Evolutionary conservation across 208 protist species (phyloP), one percentile per base, ranked within the genome.

Genomic region (Trypanosomatidae sp.): DNA sequence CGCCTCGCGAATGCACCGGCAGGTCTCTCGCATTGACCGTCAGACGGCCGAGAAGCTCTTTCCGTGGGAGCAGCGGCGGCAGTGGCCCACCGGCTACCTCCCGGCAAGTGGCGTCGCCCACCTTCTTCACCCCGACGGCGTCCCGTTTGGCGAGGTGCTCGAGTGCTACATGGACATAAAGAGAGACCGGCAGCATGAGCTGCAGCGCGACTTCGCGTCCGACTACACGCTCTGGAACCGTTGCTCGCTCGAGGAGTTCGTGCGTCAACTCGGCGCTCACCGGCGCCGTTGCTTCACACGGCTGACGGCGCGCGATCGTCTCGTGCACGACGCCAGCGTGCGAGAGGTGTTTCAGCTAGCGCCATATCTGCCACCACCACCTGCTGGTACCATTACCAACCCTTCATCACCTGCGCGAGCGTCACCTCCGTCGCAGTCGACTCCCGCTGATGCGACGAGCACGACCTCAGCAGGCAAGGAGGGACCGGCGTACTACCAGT

Each of bases 191-290:
- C 69, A 77, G 41, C 79, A 74, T n/a, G 87, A 90, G 33, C 55
- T 92, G 62, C 90, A 92, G 72, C 67, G 82, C n/a, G 90, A 95
- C 79, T 93, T 95, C 53, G 90, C 90, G 8, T 66, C 87, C 22
- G 90, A 95, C 71, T 93, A 95, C 79, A 83, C 80, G 22, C 62
- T 95, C 73, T 95, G 90, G 88, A 81, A 69, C 19, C 85, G 86
- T 8, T 86, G 79, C 64, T 62, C 74, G 19, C 73, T 94, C 10
- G 75, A 80, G 43, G 78, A 91, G 50, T 85, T 86, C 58, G 77
- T 87, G 50, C 74, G 70, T 7, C 43, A 52, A 6, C 82, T 90
- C 50, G 76, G 62, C 46, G 36, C 53, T 7, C 76, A 74, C n/a
- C 74, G 71, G 9, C 79, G 69, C 7, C 81, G 81, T 4, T 64